Base-by-base conservation (phyloP, 2,329 filamentous ascomycete species). In the Ophiosphaerella korrae region DNA sequence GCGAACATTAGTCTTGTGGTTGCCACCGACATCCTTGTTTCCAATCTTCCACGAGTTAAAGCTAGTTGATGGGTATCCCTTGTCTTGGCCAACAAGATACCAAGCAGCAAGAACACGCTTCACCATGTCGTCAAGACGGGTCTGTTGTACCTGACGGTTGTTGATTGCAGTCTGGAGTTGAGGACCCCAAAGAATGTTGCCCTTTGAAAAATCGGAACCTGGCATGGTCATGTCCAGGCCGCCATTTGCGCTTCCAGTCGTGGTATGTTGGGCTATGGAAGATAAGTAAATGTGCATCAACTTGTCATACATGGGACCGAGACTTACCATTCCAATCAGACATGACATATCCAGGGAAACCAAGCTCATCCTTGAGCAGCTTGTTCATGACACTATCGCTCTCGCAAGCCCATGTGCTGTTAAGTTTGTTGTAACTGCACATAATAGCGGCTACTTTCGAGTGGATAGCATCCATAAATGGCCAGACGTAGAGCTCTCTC, bases 401-500 rank as follows among this genome's bases (percentile, higher is more conserved):
- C 57, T 80, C 75, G 63, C 81, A 83, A 4, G 75, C 73, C 57
- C 78, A 82, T 1, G 76, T 77, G 29, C 77, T 76, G 58, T 82
- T 82, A 46, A 82, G 60, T 48, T 71, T 72, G 48, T 72, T 73
- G 53, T 73, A 73, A 37, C 62, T 67, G 67, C 77, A 80, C 79
- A 81, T 81, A 12, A 80, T 64, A 2, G 74, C 74, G 11, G 75
- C 72, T 40, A 88, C 86, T 9, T 87, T 87, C 7, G 87, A 87
- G 48, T 79, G 80, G 45, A 90, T 82, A 1, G 86, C 86, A 64
- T 92, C 88, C 23, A 83, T 87, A 65, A 92, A 92, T 0, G 89
- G 89, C 89, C 89, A 92, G 23, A 87, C 77, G 66, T 91, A 92
- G 5, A 90, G 73, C 70, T 92, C 89, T 63, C 91, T 88, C 67